Evolutionary conservation across 148 eudicot species (phyloP).

Genomic region (Nepenthes mirabilis): DNA sequence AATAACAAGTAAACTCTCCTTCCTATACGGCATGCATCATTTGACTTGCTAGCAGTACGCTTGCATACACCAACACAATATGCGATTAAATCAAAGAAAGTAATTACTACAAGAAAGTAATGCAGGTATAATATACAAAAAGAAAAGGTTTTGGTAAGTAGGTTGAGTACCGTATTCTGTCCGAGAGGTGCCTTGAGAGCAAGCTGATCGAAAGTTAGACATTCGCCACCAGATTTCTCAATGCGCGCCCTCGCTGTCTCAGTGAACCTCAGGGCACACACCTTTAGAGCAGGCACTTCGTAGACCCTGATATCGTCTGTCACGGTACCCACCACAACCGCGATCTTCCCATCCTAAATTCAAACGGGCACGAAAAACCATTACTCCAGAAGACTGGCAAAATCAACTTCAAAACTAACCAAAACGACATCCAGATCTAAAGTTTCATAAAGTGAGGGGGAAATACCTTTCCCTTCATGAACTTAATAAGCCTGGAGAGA

Average conservation of each 20-base stretch:
- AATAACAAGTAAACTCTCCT: too few relatives aligned
- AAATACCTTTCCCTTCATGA: constrained; percentile 63
- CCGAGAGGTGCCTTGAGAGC: constrained; percentile 96
- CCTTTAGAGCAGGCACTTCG: constrained; percentile 67
- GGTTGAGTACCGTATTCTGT: constrained; percentile 73
- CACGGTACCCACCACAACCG: constrained; percentile 64
- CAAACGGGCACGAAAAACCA: not conserved
- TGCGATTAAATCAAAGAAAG: not conserved
- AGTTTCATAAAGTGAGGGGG: not conserved
- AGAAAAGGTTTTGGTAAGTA: not conserved
- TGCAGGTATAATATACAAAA: not conserved
- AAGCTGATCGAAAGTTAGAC: constrained; percentile 78
- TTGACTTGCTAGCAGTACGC: too few relatives aligned
- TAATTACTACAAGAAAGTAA: not conserved
- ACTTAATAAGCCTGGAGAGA: constrained; percentile 55
- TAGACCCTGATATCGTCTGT: constrained; percentile 62
- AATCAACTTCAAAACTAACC: not conserved
- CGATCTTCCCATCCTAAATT: constrained; percentile 56
- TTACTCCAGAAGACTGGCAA: not conserved
- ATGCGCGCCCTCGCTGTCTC: constrained; percentile 87
- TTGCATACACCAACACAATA: too few relatives aligned
- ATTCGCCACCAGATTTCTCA: constrained; percentile 91
- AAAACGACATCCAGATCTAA: not conserved
- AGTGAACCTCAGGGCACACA: constrained; percentile 76
- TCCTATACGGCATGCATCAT: too few relatives aligned